These are phyloP conservation scores for Rutstroemia sydowiana DNA, from an alignment of 2,329 filamentous ascomycete species.

Conservation along the genomic window DNA sequence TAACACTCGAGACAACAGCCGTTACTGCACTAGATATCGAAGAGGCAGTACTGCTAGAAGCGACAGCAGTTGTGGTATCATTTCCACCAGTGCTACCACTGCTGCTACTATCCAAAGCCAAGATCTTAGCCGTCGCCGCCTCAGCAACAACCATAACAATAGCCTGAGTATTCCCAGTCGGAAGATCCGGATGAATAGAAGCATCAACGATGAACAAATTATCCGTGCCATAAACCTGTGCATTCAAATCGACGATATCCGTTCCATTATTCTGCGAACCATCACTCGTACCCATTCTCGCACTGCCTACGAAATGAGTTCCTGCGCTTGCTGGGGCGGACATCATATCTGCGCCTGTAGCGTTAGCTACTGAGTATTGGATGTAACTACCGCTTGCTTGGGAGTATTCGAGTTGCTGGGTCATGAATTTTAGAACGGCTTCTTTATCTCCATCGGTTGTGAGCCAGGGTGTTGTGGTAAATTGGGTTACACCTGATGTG, in stretches of 20 bases:
- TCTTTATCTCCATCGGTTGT: constrained; percentile 53
- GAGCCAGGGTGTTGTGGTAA: constrained; percentile 37
- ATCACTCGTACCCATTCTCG: constrained; percentile 33
- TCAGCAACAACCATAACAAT: constrained; percentile 58
- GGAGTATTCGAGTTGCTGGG: too few relatives aligned
- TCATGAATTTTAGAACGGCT: constrained; percentile 44
- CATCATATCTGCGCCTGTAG: neutral
- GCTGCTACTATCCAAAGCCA: neutral
- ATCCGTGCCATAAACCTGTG: constrained; percentile 58
- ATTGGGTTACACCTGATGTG: constrained; percentile 35
- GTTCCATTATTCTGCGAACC: constrained; percentile 41
- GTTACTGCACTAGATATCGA: neutral
- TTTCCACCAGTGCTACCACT: neutral
- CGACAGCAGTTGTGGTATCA: neutral
- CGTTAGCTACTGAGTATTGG: constrained; percentile 10
- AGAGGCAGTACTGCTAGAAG: neutral
- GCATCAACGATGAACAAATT: constrained; percentile 63
- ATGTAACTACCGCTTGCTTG: constrained; percentile 48
- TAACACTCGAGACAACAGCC: neutral
- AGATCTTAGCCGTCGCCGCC: constrained; percentile 34
- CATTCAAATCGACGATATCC: constrained; percentile 53
- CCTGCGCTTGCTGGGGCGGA: neutral
- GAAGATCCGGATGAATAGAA: constrained; percentile 59
- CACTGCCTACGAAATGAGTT: constrained; percentile 13
- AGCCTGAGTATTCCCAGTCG: constrained; percentile 60